Conservation (phyloP, 257 asterid species). For the Gynochthodes officinalis region DNA sequence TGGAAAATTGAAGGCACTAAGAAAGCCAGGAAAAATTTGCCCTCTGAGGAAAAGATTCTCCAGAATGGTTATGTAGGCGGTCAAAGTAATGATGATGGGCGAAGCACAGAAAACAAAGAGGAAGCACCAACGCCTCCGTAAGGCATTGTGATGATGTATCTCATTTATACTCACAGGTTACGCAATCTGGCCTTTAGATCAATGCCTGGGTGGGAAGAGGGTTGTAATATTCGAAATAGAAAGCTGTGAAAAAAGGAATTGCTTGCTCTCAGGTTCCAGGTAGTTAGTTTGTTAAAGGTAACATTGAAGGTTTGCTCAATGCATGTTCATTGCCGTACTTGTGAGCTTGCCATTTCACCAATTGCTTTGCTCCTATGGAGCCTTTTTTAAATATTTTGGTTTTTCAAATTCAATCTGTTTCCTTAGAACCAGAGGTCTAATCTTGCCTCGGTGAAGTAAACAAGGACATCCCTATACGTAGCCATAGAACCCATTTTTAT, state of each 20-base stretch:
- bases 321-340: background rate
- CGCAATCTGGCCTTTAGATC: background rate
- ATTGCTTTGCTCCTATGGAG: background rate
- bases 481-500: background rate
- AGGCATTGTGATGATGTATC: constrained; percentile 11
- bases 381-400: background rate
- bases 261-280: background rate
- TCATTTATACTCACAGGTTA: background rate
- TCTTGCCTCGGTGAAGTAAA: constrained; percentile 1
- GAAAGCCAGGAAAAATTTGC: constrained; percentile 58
- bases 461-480: background rate
- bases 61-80: constrained; percentile 37
- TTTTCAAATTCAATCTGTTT: background rate
- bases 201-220: constrained; percentile 1
- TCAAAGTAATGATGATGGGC: constrained; percentile 33
- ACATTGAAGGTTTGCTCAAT: background rate
- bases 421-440: background rate
- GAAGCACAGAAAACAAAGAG: constrained; percentile 42
- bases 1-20: constrained; percentile 67
- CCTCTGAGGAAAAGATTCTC: constrained; percentile 57
- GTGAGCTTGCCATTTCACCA: background rate
- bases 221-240: background rate
- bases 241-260: constrained; percentile 1
- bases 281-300: background rate
- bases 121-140: constrained; percentile 45